phyloP scores from a whole-genome alignment of 2,329 filamentous ascomycete genomes.

The Hawksworthiomyces lignivorus region DNA sequence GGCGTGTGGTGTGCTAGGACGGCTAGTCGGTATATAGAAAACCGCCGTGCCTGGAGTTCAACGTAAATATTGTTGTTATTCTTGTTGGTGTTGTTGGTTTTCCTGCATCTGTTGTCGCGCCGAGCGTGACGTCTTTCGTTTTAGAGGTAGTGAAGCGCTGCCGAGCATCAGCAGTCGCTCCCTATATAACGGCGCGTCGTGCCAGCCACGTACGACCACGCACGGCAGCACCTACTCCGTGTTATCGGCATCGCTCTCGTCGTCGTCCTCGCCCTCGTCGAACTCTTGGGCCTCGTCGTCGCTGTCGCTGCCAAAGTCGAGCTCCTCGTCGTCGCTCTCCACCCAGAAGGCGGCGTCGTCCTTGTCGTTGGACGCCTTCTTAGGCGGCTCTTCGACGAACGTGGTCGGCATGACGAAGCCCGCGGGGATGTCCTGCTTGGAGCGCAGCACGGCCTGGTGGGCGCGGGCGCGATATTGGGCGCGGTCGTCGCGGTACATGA shows the following conservation, averaged over 20 bases:
- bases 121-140: no score
- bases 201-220: no score
- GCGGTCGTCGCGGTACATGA: slow-evolving; percentile 71
- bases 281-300: slow-evolving; percentile 25
- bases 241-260: slow-evolving; percentile 39
- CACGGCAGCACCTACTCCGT: not conserved
- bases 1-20: no score
- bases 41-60: no score
- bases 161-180: no score
- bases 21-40: no score
- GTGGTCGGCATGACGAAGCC: slow-evolving; percentile 78
- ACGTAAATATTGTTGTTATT: no score
- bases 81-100: no score
- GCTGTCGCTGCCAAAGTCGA: slow-evolving; percentile 70
- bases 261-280: slow-evolving; percentile 53
- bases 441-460: slow-evolving; percentile 60
- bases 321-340: slow-evolving; percentile 66
- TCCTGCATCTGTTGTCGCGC: no score
- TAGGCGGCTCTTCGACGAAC: slow-evolving; percentile 51
- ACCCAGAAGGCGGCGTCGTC: slow-evolving; percentile 82
- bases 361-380: slow-evolving; percentile 56
- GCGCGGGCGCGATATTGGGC: slow-evolving; percentile 64
- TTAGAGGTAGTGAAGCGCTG: no score
- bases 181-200: no score
- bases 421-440: slow-evolving; percentile 70